Base-by-base conservation (phyloP, 2,329 filamentous ascomycete species). In the Cladosporium sp. region DNA sequence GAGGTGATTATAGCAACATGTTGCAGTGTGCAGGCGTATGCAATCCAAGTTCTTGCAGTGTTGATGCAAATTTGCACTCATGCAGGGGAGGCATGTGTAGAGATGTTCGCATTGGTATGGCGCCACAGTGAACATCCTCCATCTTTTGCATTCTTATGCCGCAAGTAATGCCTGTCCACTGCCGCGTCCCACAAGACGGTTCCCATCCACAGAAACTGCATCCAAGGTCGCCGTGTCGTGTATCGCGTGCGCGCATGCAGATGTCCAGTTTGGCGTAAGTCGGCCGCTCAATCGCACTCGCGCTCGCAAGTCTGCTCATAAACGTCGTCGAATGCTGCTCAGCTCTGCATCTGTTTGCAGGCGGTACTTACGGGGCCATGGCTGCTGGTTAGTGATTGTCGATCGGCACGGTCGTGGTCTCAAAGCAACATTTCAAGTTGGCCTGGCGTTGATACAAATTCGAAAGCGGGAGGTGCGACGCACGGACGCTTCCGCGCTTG, bases 341-440 rank as follows among this genome's bases (percentile, higher is more conserved):
- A 38, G 18, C 63, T 26, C 52, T 55, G 55, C 63, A 32, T 21
- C 36, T 44, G 41, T 41, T 30, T 36, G 28, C 32, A 44, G 63
- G 41, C 47, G 14, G 55, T 38, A 72, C 70, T 67, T 71, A 71
- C 70, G 70, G 70, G 54, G 70, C 70, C 70, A 71, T 71, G 68
- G 66, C 61, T 64, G 61, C 55, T 52, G 63, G 63, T 59, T 65
- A 60, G 63, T 65, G 61, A 24, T 28, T 59, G 61, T 63, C 60
- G 49, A 12, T 41, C 49, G 62, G 38, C 55, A 55, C 63, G 28
- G 63, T 65, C 63, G 63, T 65, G 44, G 47, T 59, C 61, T 47
- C 38, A 14, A 64, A 57, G 51, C 34, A 64, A 44, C 34, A 44
- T 18, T n/a, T 59, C 11, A 52, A 38, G 26, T 41, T 36, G 24